Evolutionary conservation across 2,329 filamentous ascomycete species (phyloP), one percentile per base, ranked within the genome.

Genomic region (Zymoseptoria crescenta): DNA sequence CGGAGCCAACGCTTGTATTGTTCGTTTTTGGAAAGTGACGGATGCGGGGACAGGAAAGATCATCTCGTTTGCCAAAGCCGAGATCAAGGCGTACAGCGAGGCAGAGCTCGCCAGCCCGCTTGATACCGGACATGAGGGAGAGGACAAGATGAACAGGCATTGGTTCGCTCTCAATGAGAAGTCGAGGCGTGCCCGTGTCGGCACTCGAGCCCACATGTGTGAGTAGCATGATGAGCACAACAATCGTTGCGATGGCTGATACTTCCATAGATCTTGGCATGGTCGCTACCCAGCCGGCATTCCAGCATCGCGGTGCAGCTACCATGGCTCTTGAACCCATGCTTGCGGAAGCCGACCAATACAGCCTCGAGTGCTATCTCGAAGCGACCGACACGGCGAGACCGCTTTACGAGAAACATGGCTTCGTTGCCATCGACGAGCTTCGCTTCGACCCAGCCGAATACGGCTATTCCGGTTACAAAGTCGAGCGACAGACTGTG

Each of bases 251-350:
- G 6, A 9, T 16, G 16, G n/a, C 27, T 27, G 30, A 55, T 24
- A 21, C 16, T 29, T 8, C 54, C 13, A 30, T 57, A 71, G 69
- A 72, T 51, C 65, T 72, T 56, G 68, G 66, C 62, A 72, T 73
- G 64, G 65, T 76, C 29, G 69, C 67, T 8, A 78, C 76, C 27
- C 70, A 75, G 61, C 76, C 76, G 0, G 68, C 71, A 1, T 71
- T 77, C 50, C 75, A 76, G 35, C 67, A 74, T 16, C 72, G 73
- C 16, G 77, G 77, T 1, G 76, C 76, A 8, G 77, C 70, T 7
- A 72, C 62, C 3, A 68, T 77, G 61, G 65, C 79, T 41, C 59
- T 79, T 28, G 66, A 74, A 21, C 72, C 70, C 65, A 76, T 76
- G 7, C 50, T 77, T 19, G 65, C 69, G 20, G 73, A 76, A 55